Base-by-base conservation (phyloP, 192 early-diverging fungal genomes). In the Linnemannia exigua region DNA sequence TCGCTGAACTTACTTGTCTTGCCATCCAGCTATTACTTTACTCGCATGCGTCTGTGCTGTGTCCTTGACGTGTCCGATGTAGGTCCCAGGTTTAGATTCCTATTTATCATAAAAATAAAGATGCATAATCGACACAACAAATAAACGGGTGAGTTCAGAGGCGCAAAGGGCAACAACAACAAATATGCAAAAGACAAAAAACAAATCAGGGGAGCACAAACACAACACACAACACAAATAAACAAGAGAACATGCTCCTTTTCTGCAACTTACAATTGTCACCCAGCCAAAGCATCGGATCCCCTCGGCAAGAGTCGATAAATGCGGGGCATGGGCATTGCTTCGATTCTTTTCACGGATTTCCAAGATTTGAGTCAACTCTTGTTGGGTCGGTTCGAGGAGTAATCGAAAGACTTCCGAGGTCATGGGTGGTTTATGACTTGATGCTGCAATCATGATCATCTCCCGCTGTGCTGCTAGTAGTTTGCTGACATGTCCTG, bases 231-330 rank as follows among this genome's bases (percentile, higher is more conserved):
- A 37, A 36, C 33, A 38, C 17, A 67, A 70, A 51, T 17, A 14
- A 51, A 46, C 20, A 70, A 17, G 25, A 20, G 5, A 54, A 31
- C 25, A 22, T n/a, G 44, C 4, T 25, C 54, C 41, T 44, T 44
- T 44, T 6, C 22, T n/a, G 4, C 28, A 6, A 89, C 91, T 72
- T 87, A 94, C 94, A 19, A 97, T 90, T 5, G 94, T 92, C 47
- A 98, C 95, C 98, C 98, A 99, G 22, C 96, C 96, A 77, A 99
- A 92, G 38, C 95, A 97, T 31, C 95, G 92, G 67, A 96, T 93
- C 79, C 97, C 97, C 77, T 99, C 98, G 52, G 94, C 94, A 22
- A 99, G 94, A 20, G 94, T 89, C 36, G 94, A 93, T 75, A 99
- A 89, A 79, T 98, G 96, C 84, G 94, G 94, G 86, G 93, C 95